Evolutionary conservation across 2,329 filamentous ascomycete species (phyloP), one percentile per base, ranked within the genome.

Genomic region (Colletotrichum trifolii): DNA sequence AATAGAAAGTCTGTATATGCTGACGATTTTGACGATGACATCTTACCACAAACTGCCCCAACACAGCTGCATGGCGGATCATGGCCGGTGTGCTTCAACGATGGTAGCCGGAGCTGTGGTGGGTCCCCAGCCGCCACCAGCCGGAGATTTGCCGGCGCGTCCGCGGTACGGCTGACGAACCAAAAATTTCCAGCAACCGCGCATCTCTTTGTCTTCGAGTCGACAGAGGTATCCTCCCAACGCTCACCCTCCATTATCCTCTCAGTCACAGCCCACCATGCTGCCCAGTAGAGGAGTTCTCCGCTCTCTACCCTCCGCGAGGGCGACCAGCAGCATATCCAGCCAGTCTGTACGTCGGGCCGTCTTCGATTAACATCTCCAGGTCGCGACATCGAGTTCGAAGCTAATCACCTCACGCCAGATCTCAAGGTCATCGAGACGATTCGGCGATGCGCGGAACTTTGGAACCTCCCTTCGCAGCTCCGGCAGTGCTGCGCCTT

Each of bases 211-310:
- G 25, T 25, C 25, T 25, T 4, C 25, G 25, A 25, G 17, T 49
- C 25, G 39, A 54, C 8, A 53, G 65, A 17, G 62, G 33, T 47
- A n/a, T 25, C 35, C 52, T 53, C 36, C 59, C 64, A 69, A 68
- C 64, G 64, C 62, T 63, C 71, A 66, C 56, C 60, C 55, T 61
- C 58, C 61, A 52, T 62, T 56, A 43, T 10, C 48, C 62, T 48
- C 67, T 47, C 59, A 57, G 49, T 50, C 42, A 50, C 13, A 17
- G 38, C 66, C 71, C 74, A 76, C 69, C 64, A 82, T 82, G 80
- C 76, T 82, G 72, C 78, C 79, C 62, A 81, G 80, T 67, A 78
- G 79, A 79, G 80, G 78, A 72, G 74, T 80, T 70, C 73, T 76
- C 70, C 77, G 77, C 68, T 77, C 78, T 57, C 67, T 79, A 60